Evolutionary conservation across 805 yeast species (phyloP).

Genomic region (Saturnispora halmiae): DNA sequence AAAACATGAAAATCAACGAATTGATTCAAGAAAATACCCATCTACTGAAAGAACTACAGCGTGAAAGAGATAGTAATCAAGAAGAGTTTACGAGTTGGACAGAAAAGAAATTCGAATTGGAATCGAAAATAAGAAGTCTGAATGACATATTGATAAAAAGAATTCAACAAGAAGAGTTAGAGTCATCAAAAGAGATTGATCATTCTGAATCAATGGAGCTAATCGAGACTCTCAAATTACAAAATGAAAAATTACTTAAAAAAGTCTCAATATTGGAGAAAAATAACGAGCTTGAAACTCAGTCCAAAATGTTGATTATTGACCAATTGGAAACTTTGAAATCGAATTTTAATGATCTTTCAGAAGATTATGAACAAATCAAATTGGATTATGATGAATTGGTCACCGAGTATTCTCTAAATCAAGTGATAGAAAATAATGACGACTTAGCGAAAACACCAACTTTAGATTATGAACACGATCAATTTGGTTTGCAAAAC

Average conservation of each 20-base stretch:
- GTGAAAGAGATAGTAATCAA: constrained; percentile 26
- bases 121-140: constrained; percentile 21
- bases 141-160: constrained; percentile 12
- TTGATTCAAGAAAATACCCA: constrained; percentile 21
- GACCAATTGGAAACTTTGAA: constrained; percentile 46
- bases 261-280: constrained; percentile 34
- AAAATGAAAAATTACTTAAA: constrained; percentile 22
- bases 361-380: constrained; percentile 21
- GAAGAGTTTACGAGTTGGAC: constrained; percentile 26
- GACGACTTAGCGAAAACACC: constrained; percentile 6
- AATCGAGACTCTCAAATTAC: constrained; percentile 13
- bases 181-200: constrained; percentile 6
- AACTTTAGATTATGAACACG: too few species aligned
- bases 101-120: constrained; percentile 20
- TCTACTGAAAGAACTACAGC: constrained; percentile 19
- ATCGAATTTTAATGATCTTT: constrained; percentile 27
- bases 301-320: constrained; percentile 42
- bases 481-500: too few species aligned
- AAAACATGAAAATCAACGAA: constrained; percentile 22
- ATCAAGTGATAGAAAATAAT: constrained; percentile 4
- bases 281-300: constrained; percentile 44
- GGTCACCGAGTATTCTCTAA: constrained; percentile 18
- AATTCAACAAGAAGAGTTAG: constrained; percentile 6
- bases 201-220: constrained; percentile 3
- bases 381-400: constrained; percentile 25